Evolutionary conservation across 768 basidiomycete species (phyloP).

Genomic region (Macrolepiota albuminosa): DNA sequence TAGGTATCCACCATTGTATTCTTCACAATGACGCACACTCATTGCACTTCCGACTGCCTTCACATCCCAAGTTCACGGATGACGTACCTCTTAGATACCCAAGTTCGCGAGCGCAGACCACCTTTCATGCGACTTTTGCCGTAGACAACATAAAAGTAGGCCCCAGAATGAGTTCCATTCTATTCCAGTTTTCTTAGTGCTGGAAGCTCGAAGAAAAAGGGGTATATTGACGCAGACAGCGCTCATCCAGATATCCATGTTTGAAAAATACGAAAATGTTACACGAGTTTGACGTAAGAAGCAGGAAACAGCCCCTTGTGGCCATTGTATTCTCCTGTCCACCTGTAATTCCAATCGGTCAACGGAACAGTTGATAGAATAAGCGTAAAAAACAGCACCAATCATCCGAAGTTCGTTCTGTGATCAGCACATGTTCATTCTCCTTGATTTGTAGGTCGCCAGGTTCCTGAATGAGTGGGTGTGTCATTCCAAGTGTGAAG

Average conservation of each 20-base stretch:
- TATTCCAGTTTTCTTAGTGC: not conserved
- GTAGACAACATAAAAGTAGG: not conserved
- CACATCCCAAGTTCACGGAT: too few relatives aligned
- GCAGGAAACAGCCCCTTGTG: conserved; percentile 62
- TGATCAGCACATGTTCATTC: conserved; percentile 55
- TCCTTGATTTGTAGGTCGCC: conserved; percentile 60
- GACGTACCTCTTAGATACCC: too few relatives aligned
- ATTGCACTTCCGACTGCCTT: too few relatives aligned
- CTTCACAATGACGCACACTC: too few relatives aligned
- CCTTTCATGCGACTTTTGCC: too few relatives aligned
- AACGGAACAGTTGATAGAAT: not conserved
- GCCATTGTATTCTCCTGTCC: conserved; percentile 60
- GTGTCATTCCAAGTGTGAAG: not conserved
- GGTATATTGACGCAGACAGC: not conserved
- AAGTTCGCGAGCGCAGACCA: too few relatives aligned
- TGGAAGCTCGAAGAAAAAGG: not conserved
- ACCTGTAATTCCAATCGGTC: conserved; percentile 38
- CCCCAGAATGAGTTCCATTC: not conserved
- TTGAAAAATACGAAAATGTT: conserved; percentile 10
- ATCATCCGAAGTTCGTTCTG: conserved; percentile 66
- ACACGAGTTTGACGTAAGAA: conserved; percentile 62
- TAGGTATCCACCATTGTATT: too few relatives aligned
- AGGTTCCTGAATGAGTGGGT: conserved; percentile 43
- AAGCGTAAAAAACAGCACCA: conserved; percentile 41
- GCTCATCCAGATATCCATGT: not conserved